Evolutionary conservation across 768 basidiomycete species (phyloP), one percentile per base, ranked within the genome.

Genomic region (Phylloporus scabripes): DNA sequence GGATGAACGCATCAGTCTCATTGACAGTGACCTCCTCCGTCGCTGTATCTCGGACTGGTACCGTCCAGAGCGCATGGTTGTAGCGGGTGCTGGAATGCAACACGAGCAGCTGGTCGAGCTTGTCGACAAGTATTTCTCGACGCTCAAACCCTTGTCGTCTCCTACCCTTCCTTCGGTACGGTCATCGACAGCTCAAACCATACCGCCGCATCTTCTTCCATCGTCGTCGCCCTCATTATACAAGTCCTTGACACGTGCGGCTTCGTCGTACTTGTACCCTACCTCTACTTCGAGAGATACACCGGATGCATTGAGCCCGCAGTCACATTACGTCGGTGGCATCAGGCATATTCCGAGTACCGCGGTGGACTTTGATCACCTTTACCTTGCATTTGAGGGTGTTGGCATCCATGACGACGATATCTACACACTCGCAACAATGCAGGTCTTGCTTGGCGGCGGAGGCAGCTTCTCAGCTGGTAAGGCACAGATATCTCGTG

Each of bases 381-480:
- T 97, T 45, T 96, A 96, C 65, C 74, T 99, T 48, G 92, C 80
- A 0, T 99, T 85, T 60, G 94, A 98, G 65, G 92, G 93, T 23
- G 77, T 91, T 3, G 86, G 91, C 3, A 90, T 97, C 40, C 83
- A 87, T 61, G 89, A 95, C 56, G 82, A 88, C 43, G 92, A 96
- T 63, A 86, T 98, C 44, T 98, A 93, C 66, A 80, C 91, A 6
- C 76, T 95, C 15, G 95, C 95, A 17, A 92, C 89, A 2, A 86
- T 98, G 71, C 95, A 99, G 63, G 86, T 94, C 21, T 79, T 98
- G 38, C 80, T 99, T 14, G 95, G 95, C 28, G 95, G 95, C 1
- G 95, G 95, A 7, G 93, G 93, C 15, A 89, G 85, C 65, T 99
- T 99, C 76, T 96, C 93, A 31, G 95, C 95, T 14, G 89, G 82